phyloP scores from a whole-genome alignment of 768 basidiomycete genomes.

The Pisolithus albus region DNA sequence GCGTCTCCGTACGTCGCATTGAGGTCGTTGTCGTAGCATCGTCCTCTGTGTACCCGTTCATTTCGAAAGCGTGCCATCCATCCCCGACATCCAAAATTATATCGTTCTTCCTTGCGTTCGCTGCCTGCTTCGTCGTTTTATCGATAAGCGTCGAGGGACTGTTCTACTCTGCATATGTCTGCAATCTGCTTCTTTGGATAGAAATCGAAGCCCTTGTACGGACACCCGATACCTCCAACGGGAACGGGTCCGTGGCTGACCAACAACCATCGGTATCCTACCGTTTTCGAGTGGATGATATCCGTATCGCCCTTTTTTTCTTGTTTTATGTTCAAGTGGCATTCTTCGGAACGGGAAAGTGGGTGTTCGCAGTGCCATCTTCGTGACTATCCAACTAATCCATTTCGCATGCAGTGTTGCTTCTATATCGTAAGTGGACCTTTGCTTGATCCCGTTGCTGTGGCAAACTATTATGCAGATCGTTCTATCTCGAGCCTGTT shows the following conservation, averaged over 20 bases:
- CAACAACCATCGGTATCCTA: constrained; percentile 20
- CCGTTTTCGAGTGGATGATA: constrained; percentile 50
- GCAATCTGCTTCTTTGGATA: constrained; percentile 61
- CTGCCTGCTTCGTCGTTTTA: constrained; percentile 69
- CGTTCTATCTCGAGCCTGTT: constrained; percentile 84
- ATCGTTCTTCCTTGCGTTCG: constrained; percentile 63
- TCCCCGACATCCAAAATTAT: constrained; percentile 46
- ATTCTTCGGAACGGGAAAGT: constrained; percentile 85
- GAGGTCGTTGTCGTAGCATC: constrained; percentile 30
- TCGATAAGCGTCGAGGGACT: constrained; percentile 79
- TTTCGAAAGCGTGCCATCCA: constrained; percentile 28
- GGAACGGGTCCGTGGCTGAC: constrained; percentile 3
- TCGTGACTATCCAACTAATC: neutral
- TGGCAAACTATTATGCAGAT: constrained; percentile 31
- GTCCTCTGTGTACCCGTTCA: constrained; percentile 48
- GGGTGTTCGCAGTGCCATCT: constrained; percentile 22
- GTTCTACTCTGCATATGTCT: constrained; percentile 67
- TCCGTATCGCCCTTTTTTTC: constrained; percentile 74
- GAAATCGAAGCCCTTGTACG: constrained; percentile 44
- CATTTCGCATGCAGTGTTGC: constrained; percentile 46
- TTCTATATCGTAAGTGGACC: constrained; percentile 61
- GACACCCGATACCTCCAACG: neutral
- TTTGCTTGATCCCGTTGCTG: neutral
- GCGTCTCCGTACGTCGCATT: neutral
- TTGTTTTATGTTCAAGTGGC: constrained; percentile 82